Evolutionary conservation across 2,329 filamentous ascomycete genomes (phyloP).

Genomic region (Blastomyces parvus): DNA sequence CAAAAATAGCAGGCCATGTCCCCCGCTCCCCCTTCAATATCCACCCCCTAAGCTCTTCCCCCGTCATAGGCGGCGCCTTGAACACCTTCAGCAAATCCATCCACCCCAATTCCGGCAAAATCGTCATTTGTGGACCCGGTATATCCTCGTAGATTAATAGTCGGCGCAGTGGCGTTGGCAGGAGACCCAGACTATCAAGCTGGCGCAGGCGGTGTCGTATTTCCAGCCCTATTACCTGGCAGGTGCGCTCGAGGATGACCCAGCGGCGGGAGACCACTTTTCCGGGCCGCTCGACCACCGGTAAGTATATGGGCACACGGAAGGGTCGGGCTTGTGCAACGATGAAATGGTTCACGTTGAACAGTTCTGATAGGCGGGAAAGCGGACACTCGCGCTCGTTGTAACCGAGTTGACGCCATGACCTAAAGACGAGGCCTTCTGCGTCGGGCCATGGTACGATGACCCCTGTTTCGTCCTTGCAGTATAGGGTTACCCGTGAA

Average conservation of each 20-base stretch:
- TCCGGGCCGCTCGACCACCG: constrained; percentile 66
- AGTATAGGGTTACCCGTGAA: constrained; percentile 60
- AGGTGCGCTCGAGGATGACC: constrained; percentile 47
- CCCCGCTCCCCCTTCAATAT: constrained; percentile 73
- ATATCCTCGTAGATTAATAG: constrained; percentile 77
- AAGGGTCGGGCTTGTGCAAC: constrained; percentile 88
- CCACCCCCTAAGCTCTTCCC: constrained; percentile 67
- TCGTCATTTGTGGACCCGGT: constrained; percentile 65
- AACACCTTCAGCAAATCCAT: constrained; percentile 67
- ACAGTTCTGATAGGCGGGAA: constrained; percentile 65
- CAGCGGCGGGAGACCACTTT: constrained; percentile 50
- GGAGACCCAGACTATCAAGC: constrained; percentile 63
- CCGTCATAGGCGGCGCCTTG: constrained; percentile 65
- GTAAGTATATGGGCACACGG: constrained; percentile 72
- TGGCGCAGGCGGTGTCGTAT: constrained; percentile 72
- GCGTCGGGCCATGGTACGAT: constrained; percentile 64
- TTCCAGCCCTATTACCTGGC: constrained; percentile 64
- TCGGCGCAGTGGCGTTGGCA: constrained; percentile 60
- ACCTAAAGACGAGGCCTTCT: constrained; percentile 53
- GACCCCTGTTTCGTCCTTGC: constrained; percentile 63
- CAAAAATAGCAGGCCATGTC: constrained; percentile 82
- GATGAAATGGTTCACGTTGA: constrained; percentile 93
- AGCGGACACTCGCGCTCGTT: constrained; percentile 59
- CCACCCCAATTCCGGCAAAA: constrained; percentile 69
- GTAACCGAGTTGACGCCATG: constrained; percentile 58